Conservation (phyloP, 2,329 filamentous ascomycete genomes). For the Biscogniauxia mediterranea region DNA sequence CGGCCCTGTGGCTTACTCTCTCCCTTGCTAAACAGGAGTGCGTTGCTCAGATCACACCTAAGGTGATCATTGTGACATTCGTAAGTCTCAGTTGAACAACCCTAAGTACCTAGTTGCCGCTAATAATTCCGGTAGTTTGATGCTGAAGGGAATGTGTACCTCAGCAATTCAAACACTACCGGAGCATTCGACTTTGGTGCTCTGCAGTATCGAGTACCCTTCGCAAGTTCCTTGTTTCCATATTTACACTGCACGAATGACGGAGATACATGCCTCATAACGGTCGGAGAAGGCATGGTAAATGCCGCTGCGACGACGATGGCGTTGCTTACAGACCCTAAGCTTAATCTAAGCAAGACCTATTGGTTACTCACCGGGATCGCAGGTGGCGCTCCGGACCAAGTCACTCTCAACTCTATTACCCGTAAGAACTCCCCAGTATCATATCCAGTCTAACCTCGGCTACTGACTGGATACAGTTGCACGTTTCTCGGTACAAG, state of each 20-base stretch:
- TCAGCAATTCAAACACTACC: conserved; percentile 16
- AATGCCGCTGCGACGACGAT: conserved; percentile 68
- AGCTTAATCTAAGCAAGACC: conserved; percentile 63
- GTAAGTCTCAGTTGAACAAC: not conserved
- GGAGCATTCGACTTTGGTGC: conserved; percentile 55
- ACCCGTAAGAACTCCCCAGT: conserved; percentile 38
- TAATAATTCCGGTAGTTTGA: not conserved
- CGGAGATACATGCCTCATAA: conserved; percentile 64
- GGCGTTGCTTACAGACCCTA: conserved; percentile 58
- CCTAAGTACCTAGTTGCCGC: not conserved
- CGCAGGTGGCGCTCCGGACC: conserved; percentile 69
- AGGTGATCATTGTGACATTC: not conserved
- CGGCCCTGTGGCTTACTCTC: not conserved
- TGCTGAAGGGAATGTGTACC: not conserved
- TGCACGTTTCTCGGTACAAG: conserved; percentile 68
- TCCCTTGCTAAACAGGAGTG: not conserved
- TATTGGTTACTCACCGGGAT: conserved; percentile 75
- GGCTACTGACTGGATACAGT: conserved; percentile 32
- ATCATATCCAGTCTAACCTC: not conserved
- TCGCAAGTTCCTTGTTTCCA: conserved; percentile 65
- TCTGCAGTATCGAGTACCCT: conserved; percentile 56
- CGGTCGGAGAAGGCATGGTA: conserved; percentile 69
- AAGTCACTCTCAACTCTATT: conserved; percentile 63
- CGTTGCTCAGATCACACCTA: not conserved
- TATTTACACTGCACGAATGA: conserved; percentile 61